Conservation (phyloP, 1,139 yeast species). For the Wickerhamomyces sp. region DNA sequence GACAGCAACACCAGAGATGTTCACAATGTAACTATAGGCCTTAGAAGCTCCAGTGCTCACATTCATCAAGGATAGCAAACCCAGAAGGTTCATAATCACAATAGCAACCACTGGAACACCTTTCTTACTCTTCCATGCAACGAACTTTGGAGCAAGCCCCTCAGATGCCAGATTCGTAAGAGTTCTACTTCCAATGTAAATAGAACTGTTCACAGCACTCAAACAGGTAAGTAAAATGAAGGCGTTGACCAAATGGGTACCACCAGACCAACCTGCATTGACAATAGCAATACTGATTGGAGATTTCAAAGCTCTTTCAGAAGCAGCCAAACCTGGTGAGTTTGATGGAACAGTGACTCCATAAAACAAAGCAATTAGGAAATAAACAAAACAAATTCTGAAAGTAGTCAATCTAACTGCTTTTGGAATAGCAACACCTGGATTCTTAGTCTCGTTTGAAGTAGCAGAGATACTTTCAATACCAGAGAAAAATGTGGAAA, state of each 20-base stretch:
- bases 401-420: conserved; percentile 31
- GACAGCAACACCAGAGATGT: conserved; percentile 83
- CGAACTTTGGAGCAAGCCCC: conserved; percentile 55
- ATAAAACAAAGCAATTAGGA: conserved; percentile 31
- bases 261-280: conserved; percentile 34
- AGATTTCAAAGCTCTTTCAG: conserved; percentile 47
- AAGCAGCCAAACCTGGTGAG: conserved; percentile 17
- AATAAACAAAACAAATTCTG: conserved; percentile 58
- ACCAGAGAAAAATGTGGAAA: conserved; percentile 39
- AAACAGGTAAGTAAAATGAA: conserved; percentile 47
- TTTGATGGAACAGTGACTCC: conserved; percentile 30
- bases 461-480: conserved; percentile 38
- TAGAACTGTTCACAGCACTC: conserved; percentile 57
- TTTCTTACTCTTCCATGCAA: conserved; percentile 45
- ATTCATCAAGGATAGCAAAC: conserved; percentile 47
- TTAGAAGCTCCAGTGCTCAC: conserved; percentile 55
- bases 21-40: conserved; percentile 76
- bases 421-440: conserved; percentile 35
- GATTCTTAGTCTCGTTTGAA: conserved; percentile 39
- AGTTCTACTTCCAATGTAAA: conserved; percentile 56
- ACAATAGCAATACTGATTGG: conserved; percentile 72
- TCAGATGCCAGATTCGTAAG: conserved; percentile 51
- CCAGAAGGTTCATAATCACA: conserved; percentile 41
- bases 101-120: conserved; percentile 59
- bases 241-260: conserved; percentile 37